phyloP scores from a whole-genome alignment of 495 filamentous ascomycete species.

The Zalerion maritima region DNA sequence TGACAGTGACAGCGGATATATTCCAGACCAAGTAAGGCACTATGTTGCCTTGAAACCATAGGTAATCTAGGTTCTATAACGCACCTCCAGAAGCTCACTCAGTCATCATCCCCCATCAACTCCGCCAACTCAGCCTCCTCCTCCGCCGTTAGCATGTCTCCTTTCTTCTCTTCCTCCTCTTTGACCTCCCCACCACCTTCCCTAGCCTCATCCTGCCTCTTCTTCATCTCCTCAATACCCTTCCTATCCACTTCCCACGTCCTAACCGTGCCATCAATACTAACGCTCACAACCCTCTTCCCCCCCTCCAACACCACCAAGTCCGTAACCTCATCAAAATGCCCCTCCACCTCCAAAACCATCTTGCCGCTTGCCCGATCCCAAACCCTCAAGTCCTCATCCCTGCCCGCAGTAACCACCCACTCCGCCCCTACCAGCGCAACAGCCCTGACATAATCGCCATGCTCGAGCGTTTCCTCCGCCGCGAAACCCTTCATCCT shows the following conservation, averaged over 20 bases:
- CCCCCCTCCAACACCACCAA: constrained; percentile 45
- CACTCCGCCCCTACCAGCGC: constrained; percentile 56
- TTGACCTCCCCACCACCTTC: constrained; percentile 16
- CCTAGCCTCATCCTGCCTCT: constrained; percentile 26
- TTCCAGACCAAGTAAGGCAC: no score
- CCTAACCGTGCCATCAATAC: constrained; percentile 79
- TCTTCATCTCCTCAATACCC: constrained; percentile 33
- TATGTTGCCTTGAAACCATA: no score
- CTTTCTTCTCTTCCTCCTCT: constrained; percentile 18
- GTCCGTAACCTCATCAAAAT: constrained; percentile 85
- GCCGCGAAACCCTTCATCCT: constrained; percentile 48
- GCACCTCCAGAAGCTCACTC: no score
- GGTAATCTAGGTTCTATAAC: no score
- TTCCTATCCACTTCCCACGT: constrained; percentile 52
- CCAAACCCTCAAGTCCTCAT: constrained; percentile 89
- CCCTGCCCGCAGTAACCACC: constrained; percentile 79
- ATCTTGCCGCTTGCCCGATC: constrained; percentile 57
- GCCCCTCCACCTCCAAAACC: constrained; percentile 63
- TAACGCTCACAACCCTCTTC: constrained; percentile 54
- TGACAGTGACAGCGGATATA: no score
- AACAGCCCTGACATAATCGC: constrained; percentile 79
- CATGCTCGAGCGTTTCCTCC: constrained; percentile 61
- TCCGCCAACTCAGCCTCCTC: constrained; percentile 80
- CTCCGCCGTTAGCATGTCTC: constrained; percentile 51
- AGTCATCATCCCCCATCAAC: constrained; percentile 65